phyloP scores from a whole-genome alignment of 2,329 filamentous ascomycete genomes.

The Botrytis fragariae region DNA sequence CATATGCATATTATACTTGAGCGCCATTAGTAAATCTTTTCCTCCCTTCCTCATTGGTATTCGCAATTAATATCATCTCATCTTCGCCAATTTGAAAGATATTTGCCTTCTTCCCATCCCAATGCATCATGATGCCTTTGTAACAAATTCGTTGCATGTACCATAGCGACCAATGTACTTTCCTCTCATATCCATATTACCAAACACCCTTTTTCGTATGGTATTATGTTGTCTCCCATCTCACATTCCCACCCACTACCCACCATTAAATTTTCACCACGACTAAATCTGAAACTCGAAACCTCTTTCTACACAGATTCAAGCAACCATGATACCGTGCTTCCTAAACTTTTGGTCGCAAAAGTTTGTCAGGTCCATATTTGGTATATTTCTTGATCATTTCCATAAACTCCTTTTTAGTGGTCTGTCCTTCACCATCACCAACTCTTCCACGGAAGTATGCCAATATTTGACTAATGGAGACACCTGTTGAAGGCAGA shows the following conservation, averaged over 20 bases:
- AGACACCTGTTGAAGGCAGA: slow-evolving; percentile 53
- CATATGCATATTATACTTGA: background rate
- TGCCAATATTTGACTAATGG: slow-evolving; percentile 53
- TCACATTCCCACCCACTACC: background rate
- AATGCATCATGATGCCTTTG: background rate
- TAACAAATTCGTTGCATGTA: slow-evolving; percentile 5
- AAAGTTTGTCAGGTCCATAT: slow-evolving; percentile 55
- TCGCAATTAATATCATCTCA: background rate
- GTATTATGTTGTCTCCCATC: background rate
- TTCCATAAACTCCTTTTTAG: slow-evolving; percentile 55
- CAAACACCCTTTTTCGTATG: slow-evolving; percentile 1
- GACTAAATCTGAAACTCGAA: background rate
- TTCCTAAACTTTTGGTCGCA: slow-evolving; percentile 35
- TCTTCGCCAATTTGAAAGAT: background rate
- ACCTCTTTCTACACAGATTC: background rate
- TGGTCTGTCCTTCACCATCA: slow-evolving; percentile 50
- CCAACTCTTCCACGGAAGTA: slow-evolving; percentile 53
- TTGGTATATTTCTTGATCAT: slow-evolving; percentile 56
- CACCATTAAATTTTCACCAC: background rate
- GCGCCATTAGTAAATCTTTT: background rate
- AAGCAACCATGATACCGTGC: background rate
- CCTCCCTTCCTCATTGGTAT: background rate
- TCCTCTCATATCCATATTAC: background rate
- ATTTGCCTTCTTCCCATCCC: background rate
- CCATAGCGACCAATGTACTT: background rate